Conservation (phyloP, 2,329 filamentous ascomycete genomes). For the Exophiala sp. region DNA sequence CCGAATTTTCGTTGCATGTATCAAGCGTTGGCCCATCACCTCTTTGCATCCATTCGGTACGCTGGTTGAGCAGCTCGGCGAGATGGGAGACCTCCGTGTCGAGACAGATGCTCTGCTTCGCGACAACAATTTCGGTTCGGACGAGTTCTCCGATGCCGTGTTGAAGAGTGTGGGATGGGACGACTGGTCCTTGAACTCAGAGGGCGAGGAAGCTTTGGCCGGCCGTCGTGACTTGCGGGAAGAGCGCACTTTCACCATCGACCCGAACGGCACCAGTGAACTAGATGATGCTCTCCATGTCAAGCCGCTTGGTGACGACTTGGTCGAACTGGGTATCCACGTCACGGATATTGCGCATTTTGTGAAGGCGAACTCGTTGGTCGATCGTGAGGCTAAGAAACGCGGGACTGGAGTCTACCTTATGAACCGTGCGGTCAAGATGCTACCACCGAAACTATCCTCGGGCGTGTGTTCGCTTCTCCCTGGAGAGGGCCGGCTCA, state of each 20-base stretch:
- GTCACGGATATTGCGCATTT: constrained; percentile 95
- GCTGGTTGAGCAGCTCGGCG: constrained; percentile 90
- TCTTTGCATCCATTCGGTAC: constrained; percentile 99
- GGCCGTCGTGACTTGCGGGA: constrained; percentile 82
- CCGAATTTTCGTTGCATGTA: constrained; percentile 96
- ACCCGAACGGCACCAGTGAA: constrained; percentile 79
- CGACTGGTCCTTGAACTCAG: constrained; percentile 80
- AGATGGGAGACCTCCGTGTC: constrained; percentile 95
- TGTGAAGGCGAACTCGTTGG: constrained; percentile 89
- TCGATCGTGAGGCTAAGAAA: constrained; percentile 96
- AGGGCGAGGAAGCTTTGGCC: constrained; percentile 67
- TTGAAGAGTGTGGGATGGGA: constrained; percentile 86
- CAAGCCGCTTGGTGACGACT: constrained; percentile 74
- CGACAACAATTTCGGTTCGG: constrained; percentile 97
- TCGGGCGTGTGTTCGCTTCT: constrained; percentile 81
- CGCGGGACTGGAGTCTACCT: constrained; percentile 93
- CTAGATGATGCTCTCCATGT: constrained; percentile 90
- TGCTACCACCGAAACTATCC: constrained; percentile 81
- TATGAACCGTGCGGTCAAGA: constrained; percentile 78
- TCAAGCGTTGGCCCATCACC: constrained; percentile 99
- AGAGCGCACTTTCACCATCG: constrained; percentile 85
- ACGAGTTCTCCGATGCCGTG: constrained; percentile 96
- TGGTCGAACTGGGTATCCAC: constrained; percentile 90
- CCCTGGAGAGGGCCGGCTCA: constrained; percentile 82
- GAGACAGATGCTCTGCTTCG: constrained; percentile 94